Evolutionary conservation across 495 filamentous ascomycete species (phyloP).

Genomic region (Tuber umbilicatum): DNA sequence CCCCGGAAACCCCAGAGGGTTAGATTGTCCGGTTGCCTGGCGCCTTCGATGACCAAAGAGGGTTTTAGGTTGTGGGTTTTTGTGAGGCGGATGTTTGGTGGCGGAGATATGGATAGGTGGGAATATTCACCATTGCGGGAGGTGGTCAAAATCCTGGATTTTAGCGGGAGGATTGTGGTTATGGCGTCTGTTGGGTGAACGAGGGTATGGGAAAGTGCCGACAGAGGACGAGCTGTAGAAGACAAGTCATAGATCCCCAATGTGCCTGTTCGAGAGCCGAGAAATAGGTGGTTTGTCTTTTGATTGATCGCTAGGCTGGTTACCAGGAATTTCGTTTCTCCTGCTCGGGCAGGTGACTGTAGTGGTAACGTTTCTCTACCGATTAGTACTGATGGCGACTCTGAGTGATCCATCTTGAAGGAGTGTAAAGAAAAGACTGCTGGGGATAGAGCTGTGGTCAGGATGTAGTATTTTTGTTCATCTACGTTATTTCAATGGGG

Average conservation of each 20-base stretch:
- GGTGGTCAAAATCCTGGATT: conserved; percentile 53
- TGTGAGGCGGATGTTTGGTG: conserved; percentile 8
- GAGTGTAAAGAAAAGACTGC: conserved; percentile 21
- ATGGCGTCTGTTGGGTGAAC: conserved; percentile 56
- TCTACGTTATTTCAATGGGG: background rate
- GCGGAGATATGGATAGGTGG: conserved; percentile 9
- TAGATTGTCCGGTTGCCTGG: conserved; percentile 46
- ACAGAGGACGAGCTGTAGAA: conserved; percentile 4
- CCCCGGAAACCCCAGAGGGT: conserved; percentile 74
- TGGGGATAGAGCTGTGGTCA: conserved; percentile 31
- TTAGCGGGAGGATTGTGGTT: conserved; percentile 51
- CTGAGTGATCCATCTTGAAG: conserved; percentile 3
- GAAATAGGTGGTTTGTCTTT: conserved; percentile 47
- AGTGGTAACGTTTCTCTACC: background rate
- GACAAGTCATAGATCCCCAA: conserved; percentile 51
- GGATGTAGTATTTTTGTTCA: conserved; percentile 29
- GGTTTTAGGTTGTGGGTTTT: conserved; percentile 5
- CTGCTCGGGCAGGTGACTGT: conserved; percentile 9
- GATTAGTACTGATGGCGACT: background rate
- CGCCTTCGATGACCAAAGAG: conserved; percentile 21
- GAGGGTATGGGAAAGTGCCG: conserved; percentile 35
- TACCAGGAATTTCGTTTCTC: conserved; percentile 42
- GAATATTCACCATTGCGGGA: conserved; percentile 60
- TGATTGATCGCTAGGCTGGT: conserved; percentile 45
- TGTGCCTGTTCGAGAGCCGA: conserved; percentile 63